Evolutionary conservation across 768 basidiomycete genomes (phyloP), one percentile per base, ranked within the genome.

Genomic region (Cubamyces sp.): DNA sequence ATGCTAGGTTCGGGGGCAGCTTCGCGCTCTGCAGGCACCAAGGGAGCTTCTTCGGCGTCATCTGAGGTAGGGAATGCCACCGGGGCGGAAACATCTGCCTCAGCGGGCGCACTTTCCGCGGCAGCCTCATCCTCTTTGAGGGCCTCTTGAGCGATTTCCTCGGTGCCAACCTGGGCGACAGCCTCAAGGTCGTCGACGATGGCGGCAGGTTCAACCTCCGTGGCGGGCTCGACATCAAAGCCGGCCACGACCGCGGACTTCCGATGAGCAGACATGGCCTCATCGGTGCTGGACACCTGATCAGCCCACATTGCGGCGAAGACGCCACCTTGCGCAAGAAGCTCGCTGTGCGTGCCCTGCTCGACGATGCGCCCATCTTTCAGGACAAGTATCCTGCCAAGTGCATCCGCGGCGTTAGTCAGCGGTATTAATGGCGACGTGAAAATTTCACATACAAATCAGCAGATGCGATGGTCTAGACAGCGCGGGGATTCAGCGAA

Each of bases 231-330:
- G 14, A 80, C 72, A 49, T 73, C 72, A 70, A 85, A 84, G n/a
- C 81, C 83, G 25, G 75, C 72, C 19, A 77, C 70, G 18, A 79
- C 78, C 45, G 74, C 70, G 68, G 78, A 79, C 61, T 73, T 74
- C 52, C 66, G 67, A 37, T 74, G 75, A 48, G 72, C 70, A 40
- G 77, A 68, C 16, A 79, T 74, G 62, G 75, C 76, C 54, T 84
- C 80, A 55, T 87, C 89, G 30, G 84, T 82, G 4, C 87, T 81
- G 23, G 86, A 85, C 30, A 90, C 79, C 69, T 96, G 91, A 71
- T 92, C 86, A 0, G 90, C 87, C 94, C 95, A 97, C 91, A 96
- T 90, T 0, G 84, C 79, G 14, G 91, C 89, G 68, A 94, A 95
- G 41, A 85, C 70, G 53, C 91, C 91, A 66, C 89, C 83, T 47